These are phyloP conservation scores for Thraustochytrium striatum DNA, from an alignment of 352 stramenopile species.

Conservation along the genomic window DNA sequence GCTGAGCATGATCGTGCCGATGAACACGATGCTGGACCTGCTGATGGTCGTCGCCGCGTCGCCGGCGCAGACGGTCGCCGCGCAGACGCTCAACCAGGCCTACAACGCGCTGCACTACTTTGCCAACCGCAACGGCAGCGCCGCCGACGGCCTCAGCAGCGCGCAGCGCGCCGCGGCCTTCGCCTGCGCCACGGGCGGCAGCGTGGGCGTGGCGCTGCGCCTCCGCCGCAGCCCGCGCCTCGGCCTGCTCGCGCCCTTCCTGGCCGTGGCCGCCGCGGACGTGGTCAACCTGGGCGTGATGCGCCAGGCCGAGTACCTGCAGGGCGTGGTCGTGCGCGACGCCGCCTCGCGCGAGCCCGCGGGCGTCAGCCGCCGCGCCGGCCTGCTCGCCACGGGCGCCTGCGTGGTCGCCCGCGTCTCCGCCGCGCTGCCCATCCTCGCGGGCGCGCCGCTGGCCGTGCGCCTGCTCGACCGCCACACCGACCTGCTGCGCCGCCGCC, in stretches of 20 bases:
- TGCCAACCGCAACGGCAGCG: constrained; percentile 75
- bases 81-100: constrained; percentile 76
- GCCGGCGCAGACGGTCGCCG: constrained; percentile 65
- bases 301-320: constrained; percentile 72
- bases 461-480: constrained; percentile 60
- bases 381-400: constrained; percentile 67
- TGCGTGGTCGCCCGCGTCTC: constrained; percentile 71
- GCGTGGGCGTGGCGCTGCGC: constrained; percentile 63
- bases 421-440: constrained; percentile 70
- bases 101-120: constrained; percentile 84
- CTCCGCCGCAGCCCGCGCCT: constrained; percentile 56
- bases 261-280: constrained; percentile 71
- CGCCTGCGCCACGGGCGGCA: constrained; percentile 68
- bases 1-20: constrained; percentile 76
- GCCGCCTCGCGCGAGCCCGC: constrained; percentile 66
- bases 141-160: constrained; percentile 64
- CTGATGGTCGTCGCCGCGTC: constrained; percentile 70
- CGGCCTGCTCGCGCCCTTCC: constrained; percentile 68
- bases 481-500: constrained; percentile 55
- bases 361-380: constrained; percentile 69
- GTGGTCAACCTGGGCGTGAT: constrained; percentile 76
- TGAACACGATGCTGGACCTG: constrained; percentile 74
- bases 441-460: constrained; percentile 67
- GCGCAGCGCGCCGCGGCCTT: constrained; percentile 67
- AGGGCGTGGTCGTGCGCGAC: constrained; percentile 72